phyloP scores from a whole-genome alignment of 805 yeast species.

The Pichia californica region DNA sequence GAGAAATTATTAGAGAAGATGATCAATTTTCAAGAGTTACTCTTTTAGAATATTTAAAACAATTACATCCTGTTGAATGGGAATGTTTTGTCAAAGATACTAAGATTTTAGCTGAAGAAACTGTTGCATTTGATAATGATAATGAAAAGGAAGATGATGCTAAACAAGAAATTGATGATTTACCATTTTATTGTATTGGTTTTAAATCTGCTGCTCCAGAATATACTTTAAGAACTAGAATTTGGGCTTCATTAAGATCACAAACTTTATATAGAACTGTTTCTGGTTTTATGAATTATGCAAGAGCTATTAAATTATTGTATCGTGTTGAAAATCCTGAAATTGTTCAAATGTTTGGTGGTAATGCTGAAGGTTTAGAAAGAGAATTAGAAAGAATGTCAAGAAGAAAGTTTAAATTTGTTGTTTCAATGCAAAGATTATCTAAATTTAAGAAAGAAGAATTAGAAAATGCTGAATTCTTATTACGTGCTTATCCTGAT shows the following conservation, averaged over 20 bases:
- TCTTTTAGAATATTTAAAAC: conserved; percentile 87
- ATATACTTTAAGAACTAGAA: conserved; percentile 90
- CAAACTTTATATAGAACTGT: conserved; percentile 96
- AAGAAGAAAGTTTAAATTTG: conserved; percentile 70
- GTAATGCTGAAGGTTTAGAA: conserved; percentile 94
- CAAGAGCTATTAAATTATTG: conserved; percentile 88
- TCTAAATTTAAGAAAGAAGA: conserved; percentile 67
- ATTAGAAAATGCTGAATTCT: conserved; percentile 71
- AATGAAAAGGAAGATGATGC: conserved; percentile 60
- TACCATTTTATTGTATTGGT: conserved; percentile 94
- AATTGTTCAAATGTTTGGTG: conserved; percentile 96
- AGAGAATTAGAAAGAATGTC: conserved; percentile 91
- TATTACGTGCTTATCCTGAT: conserved; percentile 79
- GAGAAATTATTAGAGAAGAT: conserved; percentile 95
- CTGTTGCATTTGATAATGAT: conserved; percentile 69
- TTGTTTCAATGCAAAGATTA: conserved; percentile 84
- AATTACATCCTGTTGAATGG: conserved; percentile 96
- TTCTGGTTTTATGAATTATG: conserved; percentile 97
- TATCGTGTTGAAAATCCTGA: conserved; percentile 95
- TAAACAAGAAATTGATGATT: conserved; percentile 81
- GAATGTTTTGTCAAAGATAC: conserved; percentile 95
- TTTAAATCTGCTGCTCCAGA: conserved; percentile 97
- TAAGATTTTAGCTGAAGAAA: conserved; percentile 89
- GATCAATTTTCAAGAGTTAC: conserved; percentile 95
- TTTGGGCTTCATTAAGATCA: conserved; percentile 97